A percentile compares a stretch with the other conserved stretches of the same genome.
phyloP scores from a whole-genome alignment of 305 asterid genomes.

The Solanum chacoense region DNA sequence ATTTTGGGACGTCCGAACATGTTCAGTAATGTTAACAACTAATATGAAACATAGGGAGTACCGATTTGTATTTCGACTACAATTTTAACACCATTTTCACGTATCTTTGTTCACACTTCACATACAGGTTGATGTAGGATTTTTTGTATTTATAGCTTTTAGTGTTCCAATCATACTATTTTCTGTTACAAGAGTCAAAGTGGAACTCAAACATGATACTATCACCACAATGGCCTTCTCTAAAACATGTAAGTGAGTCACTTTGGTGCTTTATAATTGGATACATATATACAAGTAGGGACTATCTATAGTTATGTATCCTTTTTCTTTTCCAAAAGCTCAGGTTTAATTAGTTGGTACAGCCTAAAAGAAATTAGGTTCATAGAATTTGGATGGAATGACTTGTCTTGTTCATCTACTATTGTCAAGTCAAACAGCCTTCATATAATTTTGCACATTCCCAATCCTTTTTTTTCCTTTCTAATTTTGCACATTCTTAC shows the following conservation, averaged over 20 bases:
- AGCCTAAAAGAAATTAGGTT: not conserved
- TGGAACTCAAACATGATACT: not conserved
- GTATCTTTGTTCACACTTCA: not conserved
- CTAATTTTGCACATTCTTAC: no score
- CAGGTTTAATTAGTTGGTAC: not conserved
- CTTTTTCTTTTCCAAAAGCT: not conserved
- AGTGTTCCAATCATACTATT: not conserved
- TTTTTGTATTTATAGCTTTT: not conserved
- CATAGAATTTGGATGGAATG: not conserved
- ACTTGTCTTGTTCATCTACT: not conserved
- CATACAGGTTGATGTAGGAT: not conserved
- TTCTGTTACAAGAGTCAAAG: not conserved
- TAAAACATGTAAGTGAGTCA: not conserved
- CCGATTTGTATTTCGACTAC: not conserved
- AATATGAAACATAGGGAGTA: not conserved
- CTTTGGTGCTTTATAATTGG: not conserved
- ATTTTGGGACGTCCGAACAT: rapidly evolving
- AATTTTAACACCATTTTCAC: not conserved
- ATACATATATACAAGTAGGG: not conserved
- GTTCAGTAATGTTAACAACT: not conserved
- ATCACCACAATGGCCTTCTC: not conserved
- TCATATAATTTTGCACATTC: not conserved
- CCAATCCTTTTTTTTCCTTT: no score
- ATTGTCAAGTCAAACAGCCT: not conserved
- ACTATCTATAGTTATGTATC: not conserved